phyloP scores from a whole-genome alignment of 2,329 filamentous ascomycete genomes.

The Colletotrichum chlorophyti region DNA sequence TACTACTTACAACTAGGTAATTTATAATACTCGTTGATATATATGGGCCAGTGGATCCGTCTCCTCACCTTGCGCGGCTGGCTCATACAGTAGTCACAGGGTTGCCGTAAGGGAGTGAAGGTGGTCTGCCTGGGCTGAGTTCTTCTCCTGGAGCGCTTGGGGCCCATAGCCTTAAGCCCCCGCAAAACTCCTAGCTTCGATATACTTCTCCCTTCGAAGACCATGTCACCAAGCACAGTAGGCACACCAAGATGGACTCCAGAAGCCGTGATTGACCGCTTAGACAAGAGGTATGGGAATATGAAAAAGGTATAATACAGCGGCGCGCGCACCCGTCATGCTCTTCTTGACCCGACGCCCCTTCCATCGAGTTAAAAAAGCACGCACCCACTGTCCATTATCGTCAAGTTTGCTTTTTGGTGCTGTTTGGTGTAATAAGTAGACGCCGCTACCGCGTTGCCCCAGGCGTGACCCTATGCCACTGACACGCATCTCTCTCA shows the following conservation, averaged over 20 bases:
- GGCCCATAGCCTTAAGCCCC: too few relatives aligned
- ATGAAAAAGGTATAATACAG: conserved; percentile 29
- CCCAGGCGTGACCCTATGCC: neutral
- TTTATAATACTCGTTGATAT: too few relatives aligned
- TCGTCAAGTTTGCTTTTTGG: conserved; percentile 23
- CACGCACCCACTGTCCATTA: conserved; percentile 24
- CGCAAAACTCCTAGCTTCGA: neutral
- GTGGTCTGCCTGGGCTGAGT: too few relatives aligned
- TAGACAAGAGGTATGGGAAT: conserved; percentile 9
- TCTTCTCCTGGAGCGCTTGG: too few relatives aligned
- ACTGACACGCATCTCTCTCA: neutral
- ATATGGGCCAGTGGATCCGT: too few relatives aligned
- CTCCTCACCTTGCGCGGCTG: too few relatives aligned
- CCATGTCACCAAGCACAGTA: neutral
- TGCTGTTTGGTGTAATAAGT: neutral
- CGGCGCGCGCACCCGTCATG: conserved; percentile 22
- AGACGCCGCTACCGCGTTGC: neutral
- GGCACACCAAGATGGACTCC: neutral
- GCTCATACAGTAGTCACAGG: too few relatives aligned
- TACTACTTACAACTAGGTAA: too few relatives aligned
- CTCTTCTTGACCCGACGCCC: neutral
- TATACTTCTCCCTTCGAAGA: neutral
- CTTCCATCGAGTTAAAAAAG: conserved; percentile 1
- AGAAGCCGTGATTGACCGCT: conserved; percentile 12
- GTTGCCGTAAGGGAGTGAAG: too few relatives aligned